Percentiles rank a stretch among this genome's conserved stretches.
phyloP scores from a whole-genome alignment of 305 asterid species.

The Fraxinus nigra region DNA sequence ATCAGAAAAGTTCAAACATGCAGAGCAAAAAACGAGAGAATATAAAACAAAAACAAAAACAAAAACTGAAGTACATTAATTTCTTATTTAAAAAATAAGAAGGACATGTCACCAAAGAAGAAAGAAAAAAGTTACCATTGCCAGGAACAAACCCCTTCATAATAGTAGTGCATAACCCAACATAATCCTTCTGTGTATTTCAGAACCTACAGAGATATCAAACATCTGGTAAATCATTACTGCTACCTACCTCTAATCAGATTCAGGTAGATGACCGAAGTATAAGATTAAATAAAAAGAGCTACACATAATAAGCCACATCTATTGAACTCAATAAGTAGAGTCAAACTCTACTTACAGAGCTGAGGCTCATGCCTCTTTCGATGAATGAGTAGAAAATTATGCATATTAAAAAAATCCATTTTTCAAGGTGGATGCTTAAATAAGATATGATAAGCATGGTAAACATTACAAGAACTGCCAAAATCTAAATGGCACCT shows the following conservation, averaged over 20 bases:
- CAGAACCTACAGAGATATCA: constrained; percentile 52
- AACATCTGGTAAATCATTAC: not conserved
- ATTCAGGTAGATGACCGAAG: not conserved
- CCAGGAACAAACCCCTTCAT: constrained; percentile 99
- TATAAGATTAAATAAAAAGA: not conserved
- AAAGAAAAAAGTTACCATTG: constrained; percentile 59
- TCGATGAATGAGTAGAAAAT: not conserved
- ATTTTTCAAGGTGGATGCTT: not conserved
- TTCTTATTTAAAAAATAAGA: constrained; percentile 7
- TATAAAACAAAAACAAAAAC: not conserved
- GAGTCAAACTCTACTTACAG: not conserved
- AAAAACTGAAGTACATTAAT: not conserved
- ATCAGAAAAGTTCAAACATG: not conserved
- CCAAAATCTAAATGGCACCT: not conserved
- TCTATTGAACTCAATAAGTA: not conserved
- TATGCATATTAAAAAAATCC: not conserved
- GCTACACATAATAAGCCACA: not conserved
- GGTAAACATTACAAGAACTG: constrained; percentile 2
- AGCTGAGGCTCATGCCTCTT: not conserved
- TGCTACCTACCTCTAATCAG: not conserved
- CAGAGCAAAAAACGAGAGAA: not conserved
- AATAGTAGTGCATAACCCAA: constrained; percentile 98
- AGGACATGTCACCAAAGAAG: constrained; percentile 7
- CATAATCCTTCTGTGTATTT: constrained; percentile 92
- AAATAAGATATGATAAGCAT: not conserved